Percentiles rank a stretch among this genome's conserved stretches.
These are phyloP conservation scores for Syncephalastrum sp. DNA, from an alignment of 371 early-diverging fungal species.

Conservation along the genomic window DNA sequence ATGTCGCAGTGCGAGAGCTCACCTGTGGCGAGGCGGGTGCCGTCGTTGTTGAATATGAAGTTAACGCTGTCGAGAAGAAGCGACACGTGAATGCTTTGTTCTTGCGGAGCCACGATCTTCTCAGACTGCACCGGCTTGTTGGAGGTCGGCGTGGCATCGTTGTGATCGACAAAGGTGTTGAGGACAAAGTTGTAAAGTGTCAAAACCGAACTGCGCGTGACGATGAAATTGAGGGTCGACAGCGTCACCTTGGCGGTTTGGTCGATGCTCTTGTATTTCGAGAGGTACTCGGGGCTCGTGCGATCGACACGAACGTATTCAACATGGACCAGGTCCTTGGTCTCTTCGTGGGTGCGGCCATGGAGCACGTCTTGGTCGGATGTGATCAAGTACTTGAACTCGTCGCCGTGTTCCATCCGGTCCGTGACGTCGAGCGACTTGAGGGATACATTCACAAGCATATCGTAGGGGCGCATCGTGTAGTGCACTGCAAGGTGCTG, in stretches of 20 bases:
- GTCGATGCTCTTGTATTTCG: slow-evolving; percentile 76
- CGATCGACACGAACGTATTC: slow-evolving; percentile 72
- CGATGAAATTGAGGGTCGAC: slow-evolving; percentile 79
- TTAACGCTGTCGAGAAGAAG: slow-evolving; percentile 77
- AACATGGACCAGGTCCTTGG: slow-evolving; percentile 70
- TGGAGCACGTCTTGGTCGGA: slow-evolving; percentile 44
- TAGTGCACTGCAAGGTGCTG: slow-evolving; percentile 71
- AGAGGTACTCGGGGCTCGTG: slow-evolving; percentile 74
- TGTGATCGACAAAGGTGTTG: slow-evolving; percentile 73
- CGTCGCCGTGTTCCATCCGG: slow-evolving; percentile 60
- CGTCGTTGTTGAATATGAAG: slow-evolving; percentile 85
- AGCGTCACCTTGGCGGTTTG: slow-evolving; percentile 83
- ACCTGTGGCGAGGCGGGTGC: slow-evolving; percentile 74
- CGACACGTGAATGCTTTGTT: slow-evolving; percentile 55
- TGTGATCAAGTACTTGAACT: slow-evolving; percentile 68
- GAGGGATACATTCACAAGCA: slow-evolving; percentile 72
- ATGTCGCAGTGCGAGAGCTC: slow-evolving; percentile 74
- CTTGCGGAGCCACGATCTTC: not conserved
- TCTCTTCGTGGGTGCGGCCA: slow-evolving; percentile 28
- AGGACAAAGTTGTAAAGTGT: slow-evolving; percentile 84
- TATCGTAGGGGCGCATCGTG: slow-evolving; percentile 70
- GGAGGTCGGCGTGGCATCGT: not conserved
- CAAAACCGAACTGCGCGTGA: slow-evolving; percentile 85
- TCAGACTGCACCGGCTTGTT: not conserved
- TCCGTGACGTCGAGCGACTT: slow-evolving; percentile 80